These are phyloP conservation scores for Moniliophthora roreri DNA, from an alignment of 1,284 basidiomycete species.

Conservation along the genomic window DNA sequence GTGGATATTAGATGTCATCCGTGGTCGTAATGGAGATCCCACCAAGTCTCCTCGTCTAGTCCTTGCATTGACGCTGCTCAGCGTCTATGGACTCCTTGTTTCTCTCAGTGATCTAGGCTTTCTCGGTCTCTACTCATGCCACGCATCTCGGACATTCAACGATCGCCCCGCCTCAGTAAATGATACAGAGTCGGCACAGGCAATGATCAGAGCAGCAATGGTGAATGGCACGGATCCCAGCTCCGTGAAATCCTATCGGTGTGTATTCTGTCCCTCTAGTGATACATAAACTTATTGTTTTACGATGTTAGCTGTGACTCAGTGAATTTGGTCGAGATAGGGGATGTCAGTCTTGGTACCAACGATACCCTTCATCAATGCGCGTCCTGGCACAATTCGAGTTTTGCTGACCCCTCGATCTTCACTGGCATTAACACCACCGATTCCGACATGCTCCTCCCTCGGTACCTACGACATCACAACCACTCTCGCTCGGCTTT, in stretches of 20 bases:
- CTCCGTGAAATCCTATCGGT: slow-evolving; percentile 12
- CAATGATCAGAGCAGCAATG: slow-evolving; percentile 9
- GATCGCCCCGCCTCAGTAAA: slow-evolving; percentile 1
- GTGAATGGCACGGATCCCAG: slow-evolving; percentile 16
- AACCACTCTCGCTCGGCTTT: background rate
- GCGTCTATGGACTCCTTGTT: background rate
- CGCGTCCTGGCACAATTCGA: slow-evolving; percentile 19
- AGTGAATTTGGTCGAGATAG: background rate
- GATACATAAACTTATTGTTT: background rate
- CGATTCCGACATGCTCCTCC: slow-evolving; percentile 20
- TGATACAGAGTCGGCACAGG: slow-evolving; percentile 2
- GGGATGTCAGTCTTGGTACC: too few relatives aligned
- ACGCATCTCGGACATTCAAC: slow-evolving; percentile 5
- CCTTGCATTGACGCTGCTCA: background rate
- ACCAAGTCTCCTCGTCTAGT: background rate
- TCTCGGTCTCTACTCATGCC: slow-evolving; percentile 5
- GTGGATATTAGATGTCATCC: slow-evolving; percentile 19
- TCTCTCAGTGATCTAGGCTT: slow-evolving; percentile 7
- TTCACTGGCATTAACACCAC: slow-evolving; percentile 19
- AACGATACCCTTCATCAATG: slow-evolving; percentile 14
- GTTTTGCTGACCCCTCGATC: slow-evolving; percentile 16
- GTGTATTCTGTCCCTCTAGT: slow-evolving; percentile 1
- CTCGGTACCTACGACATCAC: slow-evolving; percentile 9
- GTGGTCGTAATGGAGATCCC: slow-evolving; percentile 11
- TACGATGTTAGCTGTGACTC: background rate